Percentiles rank a stretch among this genome's conserved stretches.
Conservation (phyloP, 805 yeast genomes). For the Cyberlindnera mrakii region DNA sequence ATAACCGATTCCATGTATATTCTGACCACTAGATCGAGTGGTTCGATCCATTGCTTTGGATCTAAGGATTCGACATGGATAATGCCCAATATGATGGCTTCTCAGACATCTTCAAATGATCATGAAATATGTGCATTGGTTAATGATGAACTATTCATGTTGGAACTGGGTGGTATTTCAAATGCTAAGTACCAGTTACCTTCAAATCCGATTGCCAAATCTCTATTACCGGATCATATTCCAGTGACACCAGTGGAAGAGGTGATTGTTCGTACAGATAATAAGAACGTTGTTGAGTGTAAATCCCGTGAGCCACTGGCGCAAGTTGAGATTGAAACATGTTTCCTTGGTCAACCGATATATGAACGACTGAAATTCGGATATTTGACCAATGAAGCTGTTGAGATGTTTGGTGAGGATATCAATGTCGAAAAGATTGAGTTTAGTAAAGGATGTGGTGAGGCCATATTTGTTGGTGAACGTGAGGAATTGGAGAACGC, state of each 20-base stretch:
- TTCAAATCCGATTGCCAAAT: conserved; percentile 19
- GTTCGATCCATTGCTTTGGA: conserved; percentile 59
- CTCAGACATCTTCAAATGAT: conserved; percentile 4
- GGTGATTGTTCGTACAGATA: conserved; percentile 14
- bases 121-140: conserved; percentile 8
- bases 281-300: conserved; percentile 10
- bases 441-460: conserved; percentile 14
- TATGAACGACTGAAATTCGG: conserved; percentile 14
- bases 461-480: conserved; percentile 15
- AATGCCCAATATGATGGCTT: conserved; percentile 20
- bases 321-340: conserved; percentile 52
- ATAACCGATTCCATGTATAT: conserved; percentile 35
- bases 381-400: conserved; percentile 1
- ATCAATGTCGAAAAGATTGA: conserved; percentile 4
- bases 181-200: conserved; percentile 38
- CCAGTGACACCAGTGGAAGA: conserved; percentile 12
- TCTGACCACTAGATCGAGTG: conserved; percentile 47
- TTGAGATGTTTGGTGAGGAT: conserved; percentile 6
- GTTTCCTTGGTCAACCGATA: conserved; percentile 22
- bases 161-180: conserved; percentile 22
- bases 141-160: conserved; percentile 12
- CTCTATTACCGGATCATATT: conserved; percentile 22
- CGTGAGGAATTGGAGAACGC: conserved; percentile 14
- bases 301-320: conserved; percentile 30
- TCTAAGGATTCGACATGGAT: conserved; percentile 14